phyloP scores from a whole-genome alignment of 1,284 basidiomycete genomes.

The Tylopilus sp. region DNA sequence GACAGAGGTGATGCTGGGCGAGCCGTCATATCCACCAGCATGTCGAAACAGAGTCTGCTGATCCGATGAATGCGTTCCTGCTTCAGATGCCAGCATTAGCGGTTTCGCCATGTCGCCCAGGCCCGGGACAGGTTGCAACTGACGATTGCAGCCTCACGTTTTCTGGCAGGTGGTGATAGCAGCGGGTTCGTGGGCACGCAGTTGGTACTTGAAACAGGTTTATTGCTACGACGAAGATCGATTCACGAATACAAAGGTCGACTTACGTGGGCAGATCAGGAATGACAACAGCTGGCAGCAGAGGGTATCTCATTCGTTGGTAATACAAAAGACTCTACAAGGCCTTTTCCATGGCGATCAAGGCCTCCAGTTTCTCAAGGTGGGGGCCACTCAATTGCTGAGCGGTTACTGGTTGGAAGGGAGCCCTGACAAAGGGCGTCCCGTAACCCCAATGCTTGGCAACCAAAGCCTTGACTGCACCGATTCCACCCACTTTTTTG shows the following conservation, averaged over 20 bases:
- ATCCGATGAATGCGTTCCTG: background rate
- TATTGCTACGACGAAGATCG: background rate
- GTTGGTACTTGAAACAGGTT: background rate
- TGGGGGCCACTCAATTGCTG: conserved; percentile 31
- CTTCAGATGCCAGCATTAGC: background rate
- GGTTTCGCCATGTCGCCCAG: no score
- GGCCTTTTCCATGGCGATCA: conserved; percentile 62
- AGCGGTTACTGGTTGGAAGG: conserved; percentile 46
- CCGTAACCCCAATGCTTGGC: conserved; percentile 71
- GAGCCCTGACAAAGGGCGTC: conserved; percentile 51
- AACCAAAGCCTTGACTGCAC: conserved; percentile 68
- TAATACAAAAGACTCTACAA: conserved; percentile 33
- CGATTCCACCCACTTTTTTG: conserved; percentile 67
- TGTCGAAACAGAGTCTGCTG: no score
- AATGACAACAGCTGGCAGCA: no score
- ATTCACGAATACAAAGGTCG: background rate
- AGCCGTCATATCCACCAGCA: background rate
- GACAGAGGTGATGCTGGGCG: background rate
- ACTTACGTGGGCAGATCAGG: background rate
- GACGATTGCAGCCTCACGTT: background rate
- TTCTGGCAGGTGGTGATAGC: background rate
- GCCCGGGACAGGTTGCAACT: background rate
- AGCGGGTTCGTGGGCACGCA: background rate
- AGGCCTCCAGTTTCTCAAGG: conserved; percentile 45
- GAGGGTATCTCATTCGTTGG: background rate